Percentiles rank a stretch among this genome's conserved stretches.
phyloP scores from a whole-genome alignment of 2,329 filamentous ascomycete species.

The Cylindrodendrum hubeiense region DNA sequence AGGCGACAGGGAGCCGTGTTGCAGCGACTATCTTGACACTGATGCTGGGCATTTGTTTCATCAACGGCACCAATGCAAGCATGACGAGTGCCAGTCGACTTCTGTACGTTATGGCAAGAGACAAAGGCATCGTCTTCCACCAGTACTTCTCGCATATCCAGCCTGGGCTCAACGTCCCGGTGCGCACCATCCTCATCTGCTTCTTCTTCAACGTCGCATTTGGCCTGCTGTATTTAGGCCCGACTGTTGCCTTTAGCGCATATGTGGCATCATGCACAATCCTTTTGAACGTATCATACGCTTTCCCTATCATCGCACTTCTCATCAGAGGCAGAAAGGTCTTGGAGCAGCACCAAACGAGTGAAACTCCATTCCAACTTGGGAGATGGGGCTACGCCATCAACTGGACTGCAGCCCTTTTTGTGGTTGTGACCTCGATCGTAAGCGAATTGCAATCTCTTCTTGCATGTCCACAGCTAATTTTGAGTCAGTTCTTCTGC shows the following conservation, averaged over 20 bases:
- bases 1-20: conserved; percentile 54
- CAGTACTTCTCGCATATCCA: conserved; percentile 49
- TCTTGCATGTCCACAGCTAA: too few species aligned
- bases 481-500: conserved; percentile 22
- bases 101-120: conserved; percentile 59
- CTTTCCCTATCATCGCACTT: conserved; percentile 53
- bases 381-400: conserved; percentile 42
- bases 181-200: conserved; percentile 53
- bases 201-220: conserved; percentile 56
- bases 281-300: conserved; percentile 59
- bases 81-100: conserved; percentile 58
- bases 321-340: conserved; percentile 49
- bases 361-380: conserved; percentile 37
- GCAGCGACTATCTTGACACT: conserved; percentile 56
- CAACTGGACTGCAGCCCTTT: conserved; percentile 47
- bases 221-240: conserved; percentile 57
- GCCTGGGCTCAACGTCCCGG: conserved; percentile 54
- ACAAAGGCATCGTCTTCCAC: conserved; percentile 50
- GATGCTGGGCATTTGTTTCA: conserved; percentile 57
- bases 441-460: conserved; percentile 23
- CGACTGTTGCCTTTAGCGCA: conserved; percentile 58
- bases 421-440: conserved; percentile 52
- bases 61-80: conserved; percentile 60
- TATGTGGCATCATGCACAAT: conserved; percentile 58
- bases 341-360: conserved; percentile 39